Evolutionary conservation across 495 filamentous ascomycete species (phyloP), one percentile per base, ranked within the genome.

Genomic region (Wilcoxina mikolae): DNA sequence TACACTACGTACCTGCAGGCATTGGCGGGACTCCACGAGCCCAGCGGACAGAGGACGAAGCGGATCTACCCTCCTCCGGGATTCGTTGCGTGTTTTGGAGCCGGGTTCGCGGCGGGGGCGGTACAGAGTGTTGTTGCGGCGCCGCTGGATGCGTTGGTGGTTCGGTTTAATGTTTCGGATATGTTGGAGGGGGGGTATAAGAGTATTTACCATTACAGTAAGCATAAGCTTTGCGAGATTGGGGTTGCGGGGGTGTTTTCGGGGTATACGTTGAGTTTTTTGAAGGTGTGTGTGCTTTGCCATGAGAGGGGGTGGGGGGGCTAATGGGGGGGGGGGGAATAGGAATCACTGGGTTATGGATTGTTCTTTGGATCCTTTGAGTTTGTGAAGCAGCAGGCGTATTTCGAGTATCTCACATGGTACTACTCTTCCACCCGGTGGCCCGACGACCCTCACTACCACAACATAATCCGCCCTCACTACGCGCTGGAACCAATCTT

Each of bases 1-100:
- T 94, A 94, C 65, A 93, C 87, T 15, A 80, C 79, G 33, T 94
- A 94, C 61, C 79, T 95, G 27, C 85, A 91, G 59, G 77, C 81
- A 39, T 74, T 95, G 15, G 82, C 80, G 15, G 60, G 65, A 12
- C 73, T 94, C 3, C 81, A 95, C 62, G 75, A 81, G 49, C 85
- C 86, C 10, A 78, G 82, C 35, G 79, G 79, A 2, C 75, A 76
- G 45, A 76, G 79, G 9, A 71, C 71, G 22, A 86, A 83, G 59
- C 77, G 84, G 20, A 71, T 84, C 4, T 88, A 85, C 60, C 86
- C 88, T 1, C 84, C 88, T 10, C 80, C 87, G 3, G 70, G 76
- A 0, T 73, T 78, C 0, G 62, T 65, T 1, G 68, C 76, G 38
- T 87, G 87, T 4, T 88, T 93, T 51, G 66, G 76, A 7, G 86